A percentile compares a stretch with the other conserved stretches of the same genome.
phyloP scores from a whole-genome alignment of 129 eudicot genomes.

The Flaveria linearis region DNA sequence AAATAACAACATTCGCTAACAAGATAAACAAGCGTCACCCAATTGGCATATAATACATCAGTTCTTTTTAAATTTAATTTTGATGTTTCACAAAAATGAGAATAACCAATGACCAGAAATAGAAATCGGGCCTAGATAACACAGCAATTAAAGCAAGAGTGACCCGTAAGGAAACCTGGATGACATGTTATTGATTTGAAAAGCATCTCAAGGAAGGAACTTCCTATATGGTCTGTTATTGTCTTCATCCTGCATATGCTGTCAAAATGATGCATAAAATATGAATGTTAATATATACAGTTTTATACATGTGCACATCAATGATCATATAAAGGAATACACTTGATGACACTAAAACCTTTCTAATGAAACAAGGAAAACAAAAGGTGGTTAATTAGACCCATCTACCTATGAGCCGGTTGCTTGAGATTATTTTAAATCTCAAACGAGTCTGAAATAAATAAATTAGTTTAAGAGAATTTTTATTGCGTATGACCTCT shows the following conservation, averaged over 20 bases:
- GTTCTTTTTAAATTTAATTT: not conserved
- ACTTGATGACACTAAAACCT: too few species aligned
- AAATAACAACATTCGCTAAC: not conserved
- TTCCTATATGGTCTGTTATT: slow-evolving; percentile 92
- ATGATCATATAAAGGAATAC: not conserved
- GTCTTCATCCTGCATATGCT: slow-evolving; percentile 99
- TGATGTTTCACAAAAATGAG: not conserved
- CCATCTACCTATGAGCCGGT: not conserved
- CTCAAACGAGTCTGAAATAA: not conserved
- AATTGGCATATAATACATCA: not conserved
- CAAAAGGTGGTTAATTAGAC: too few species aligned
- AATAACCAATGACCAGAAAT: slow-evolving; percentile 7
- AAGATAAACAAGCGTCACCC: not conserved
- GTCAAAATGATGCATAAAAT: slow-evolving; percentile 37
- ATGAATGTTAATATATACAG: slow-evolving; percentile 20
- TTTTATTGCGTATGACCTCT: not conserved
- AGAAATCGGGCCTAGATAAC: not conserved
- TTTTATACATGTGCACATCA: not conserved
- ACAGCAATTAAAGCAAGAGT: slow-evolving; percentile 16
- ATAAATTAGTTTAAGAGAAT: not conserved
- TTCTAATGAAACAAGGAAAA: too few species aligned
- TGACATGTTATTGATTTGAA: slow-evolving; percentile 36
- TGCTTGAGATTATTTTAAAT: not conserved
- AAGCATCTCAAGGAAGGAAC: slow-evolving; percentile 42
- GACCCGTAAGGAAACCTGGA: slow-evolving; percentile 20